A percentile compares a stretch with the other conserved stretches of the same genome.
Evolutionary conservation across 2,329 filamentous ascomycete genomes (phyloP).

Genomic region (Alternaria panax): DNA sequence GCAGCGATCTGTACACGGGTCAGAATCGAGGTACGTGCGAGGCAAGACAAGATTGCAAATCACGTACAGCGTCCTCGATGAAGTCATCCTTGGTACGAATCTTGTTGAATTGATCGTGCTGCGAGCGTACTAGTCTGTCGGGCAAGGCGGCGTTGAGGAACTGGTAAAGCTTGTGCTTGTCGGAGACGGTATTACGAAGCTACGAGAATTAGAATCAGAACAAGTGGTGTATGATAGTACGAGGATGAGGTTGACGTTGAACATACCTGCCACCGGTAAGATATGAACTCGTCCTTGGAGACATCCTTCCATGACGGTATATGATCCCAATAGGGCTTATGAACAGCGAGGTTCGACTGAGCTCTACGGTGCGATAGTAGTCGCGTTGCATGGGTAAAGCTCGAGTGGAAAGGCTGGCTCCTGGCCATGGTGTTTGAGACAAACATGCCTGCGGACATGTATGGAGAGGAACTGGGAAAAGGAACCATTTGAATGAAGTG

Average conservation of each 20-base stretch:
- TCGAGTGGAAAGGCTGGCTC: slow-evolving; percentile 3
- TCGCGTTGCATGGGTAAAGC: background rate
- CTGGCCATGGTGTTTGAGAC: background rate
- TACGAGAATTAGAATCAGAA: slow-evolving; percentile 30
- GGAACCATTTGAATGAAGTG: background rate
- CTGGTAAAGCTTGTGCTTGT: slow-evolving; percentile 54
- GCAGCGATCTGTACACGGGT: slow-evolving; percentile 49
- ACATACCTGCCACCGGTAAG: slow-evolving; percentile 64
- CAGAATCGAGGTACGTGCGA: background rate
- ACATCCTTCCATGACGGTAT: slow-evolving; percentile 61
- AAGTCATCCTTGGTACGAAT: slow-evolving; percentile 62
- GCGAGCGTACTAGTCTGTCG: slow-evolving; percentile 53
- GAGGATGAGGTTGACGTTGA: background rate
- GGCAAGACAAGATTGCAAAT: background rate
- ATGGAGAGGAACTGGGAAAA: background rate
- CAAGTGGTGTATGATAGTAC: background rate
- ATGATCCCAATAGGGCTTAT: slow-evolving; percentile 59
- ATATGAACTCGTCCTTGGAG: slow-evolving; percentile 58
- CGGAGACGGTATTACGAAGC: slow-evolving; percentile 60
- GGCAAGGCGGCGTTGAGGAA: slow-evolving; percentile 63
- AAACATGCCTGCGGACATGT: slow-evolving; percentile 9
- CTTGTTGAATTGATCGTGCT: slow-evolving; percentile 40
- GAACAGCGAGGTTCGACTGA: slow-evolving; percentile 19
- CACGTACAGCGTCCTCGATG: slow-evolving; percentile 57
- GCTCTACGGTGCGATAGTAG: slow-evolving; percentile 8